Conservation (phyloP, 1,139 yeast species). For the Suhomyces atakaporum region DNA sequence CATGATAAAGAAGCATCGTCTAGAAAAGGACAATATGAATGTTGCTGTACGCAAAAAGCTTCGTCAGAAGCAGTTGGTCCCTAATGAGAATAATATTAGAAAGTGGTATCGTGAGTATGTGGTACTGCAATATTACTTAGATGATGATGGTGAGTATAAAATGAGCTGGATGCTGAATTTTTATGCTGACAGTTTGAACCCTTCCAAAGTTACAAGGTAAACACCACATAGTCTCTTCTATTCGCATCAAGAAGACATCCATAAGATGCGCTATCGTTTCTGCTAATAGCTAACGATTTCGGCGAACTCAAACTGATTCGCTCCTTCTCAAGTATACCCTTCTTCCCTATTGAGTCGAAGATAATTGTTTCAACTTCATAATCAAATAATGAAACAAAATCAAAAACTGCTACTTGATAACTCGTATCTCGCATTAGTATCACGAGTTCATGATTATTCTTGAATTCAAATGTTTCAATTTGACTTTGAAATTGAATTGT, state of each 20-base stretch:
- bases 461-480: slow-evolving; percentile 18
- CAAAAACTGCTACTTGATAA: slow-evolving; percentile 14
- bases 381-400: slow-evolving; percentile 12
- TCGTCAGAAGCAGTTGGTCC: slow-evolving; percentile 32
- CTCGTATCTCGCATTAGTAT: slow-evolving; percentile 12
- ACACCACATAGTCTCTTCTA: slow-evolving; percentile 39
- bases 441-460: slow-evolving; percentile 15
- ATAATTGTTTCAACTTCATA: background rate
- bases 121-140: slow-evolving; percentile 33
- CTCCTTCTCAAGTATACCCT: slow-evolving; percentile 8
- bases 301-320: slow-evolving; percentile 20
- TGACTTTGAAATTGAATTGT: slow-evolving; percentile 3
- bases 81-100: slow-evolving; percentile 34
- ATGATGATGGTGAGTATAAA: slow-evolving; percentile 19
- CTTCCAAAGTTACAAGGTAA: slow-evolving; percentile 15
- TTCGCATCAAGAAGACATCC: slow-evolving; percentile 46
- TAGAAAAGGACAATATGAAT: slow-evolving; percentile 17
- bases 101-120: slow-evolving; percentile 34
- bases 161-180: slow-evolving; percentile 30
- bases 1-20: slow-evolving; percentile 26
- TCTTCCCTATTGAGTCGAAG: slow-evolving; percentile 4
- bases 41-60: slow-evolving; percentile 21
- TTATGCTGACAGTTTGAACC: slow-evolving; percentile 19
- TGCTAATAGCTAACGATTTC: slow-evolving; percentile 29
- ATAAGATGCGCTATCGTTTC: slow-evolving; percentile 20